Evolutionary conservation across 2,329 filamentous ascomycete genomes (phyloP).

Genomic region (Neocucurbitaria cava): DNA sequence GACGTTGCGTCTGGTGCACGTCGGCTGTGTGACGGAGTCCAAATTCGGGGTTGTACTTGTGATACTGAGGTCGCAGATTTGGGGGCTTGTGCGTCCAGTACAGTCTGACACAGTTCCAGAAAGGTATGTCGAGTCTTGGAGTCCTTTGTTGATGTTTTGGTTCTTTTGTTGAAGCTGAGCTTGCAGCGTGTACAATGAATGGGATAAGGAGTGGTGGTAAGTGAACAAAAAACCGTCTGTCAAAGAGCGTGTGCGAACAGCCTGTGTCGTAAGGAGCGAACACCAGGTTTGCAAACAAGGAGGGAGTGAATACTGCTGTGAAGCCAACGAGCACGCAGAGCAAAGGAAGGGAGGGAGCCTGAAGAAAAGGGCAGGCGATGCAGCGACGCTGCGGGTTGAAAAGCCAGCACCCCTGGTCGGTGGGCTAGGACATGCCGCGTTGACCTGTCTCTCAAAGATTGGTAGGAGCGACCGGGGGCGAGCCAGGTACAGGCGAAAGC

Average conservation of each 20-base stretch:
- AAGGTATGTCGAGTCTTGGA: slow-evolving; percentile 10
- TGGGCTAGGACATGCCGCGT: slow-evolving; percentile 28
- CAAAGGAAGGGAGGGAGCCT: slow-evolving; percentile 35
- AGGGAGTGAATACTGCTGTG: slow-evolving; percentile 33
- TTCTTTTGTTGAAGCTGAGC: slow-evolving; percentile 31
- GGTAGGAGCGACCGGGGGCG: slow-evolving; percentile 28
- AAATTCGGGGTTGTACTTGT: slow-evolving; percentile 34
- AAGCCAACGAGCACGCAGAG: slow-evolving; percentile 34
- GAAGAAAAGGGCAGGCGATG: slow-evolving; percentile 28
- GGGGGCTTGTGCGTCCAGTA: slow-evolving; percentile 18
- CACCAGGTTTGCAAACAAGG: slow-evolving; percentile 42
- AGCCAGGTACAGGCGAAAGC: slow-evolving; percentile 24
- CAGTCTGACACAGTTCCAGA: slow-evolving; percentile 11
- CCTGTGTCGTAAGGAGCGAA: slow-evolving; percentile 52
- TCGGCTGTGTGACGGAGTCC: slow-evolving; percentile 34
- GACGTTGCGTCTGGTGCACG: slow-evolving; percentile 33
- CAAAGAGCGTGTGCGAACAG: slow-evolving; percentile 46
- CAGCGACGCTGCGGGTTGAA: slow-evolving; percentile 27
- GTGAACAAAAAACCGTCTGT: slow-evolving; percentile 37
- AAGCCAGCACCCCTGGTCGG: slow-evolving; percentile 25
- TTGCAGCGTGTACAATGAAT: slow-evolving; percentile 36
- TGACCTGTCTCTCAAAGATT: slow-evolving; percentile 37
- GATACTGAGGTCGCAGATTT: slow-evolving; percentile 30
- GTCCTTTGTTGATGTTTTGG: slow-evolving; percentile 21
- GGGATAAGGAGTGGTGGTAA: slow-evolving; percentile 20